Evolutionary conservation across 306 rosid genomes (phyloP), one percentile per base, ranked within the genome.

Genomic region (Carpinus viminea): DNA sequence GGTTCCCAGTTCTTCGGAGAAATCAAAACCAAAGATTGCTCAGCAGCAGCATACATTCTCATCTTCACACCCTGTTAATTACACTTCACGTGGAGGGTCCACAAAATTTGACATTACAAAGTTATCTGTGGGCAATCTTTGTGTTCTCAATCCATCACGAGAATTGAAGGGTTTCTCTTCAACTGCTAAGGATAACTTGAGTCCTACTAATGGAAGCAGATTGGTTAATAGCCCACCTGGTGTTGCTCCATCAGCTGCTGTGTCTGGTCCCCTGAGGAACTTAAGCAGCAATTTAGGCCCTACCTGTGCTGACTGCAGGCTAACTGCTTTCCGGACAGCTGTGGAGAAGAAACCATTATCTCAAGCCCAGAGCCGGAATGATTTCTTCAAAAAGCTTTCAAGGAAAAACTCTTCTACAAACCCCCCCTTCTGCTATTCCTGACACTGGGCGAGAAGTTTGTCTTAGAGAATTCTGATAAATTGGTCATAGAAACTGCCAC

Each of bases 321-420:
- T 45, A 65, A 16, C 70, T 34, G 76, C 82, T 72, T 17, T 50
- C 2, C 70, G 71, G 80, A 73, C 57, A n/a, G 68, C 80, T 41
- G 24, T 73, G 43, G 87, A 80, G 60, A 84, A 77, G 70, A 80
- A 51, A 51, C 64, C 87, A 28, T 56, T 68, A 54, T 71, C 79
- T 84, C 87, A 71, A 73, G 72, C 73, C 61, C 77, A 84, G 74
- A 84, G 87, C 76, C 74, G 82, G 73, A 80, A 62, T 53, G 84
- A 77, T 68, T 84, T 84, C 76, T 78, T 84, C 9, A 80, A 74
- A 81, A 84, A 61, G 74, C 77, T 80, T 41, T 80, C 85, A 12
- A 80, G 45, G 52, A 84, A 84, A 74, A 77, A 81, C 72, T 68
- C 80, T 55, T 52, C 51, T 11, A 74, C 57, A 47, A 74, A 70